These are phyloP conservation scores for Moricandia arvensis DNA, from an alignment of 345 rosid genomes.

Conservation along the genomic window DNA sequence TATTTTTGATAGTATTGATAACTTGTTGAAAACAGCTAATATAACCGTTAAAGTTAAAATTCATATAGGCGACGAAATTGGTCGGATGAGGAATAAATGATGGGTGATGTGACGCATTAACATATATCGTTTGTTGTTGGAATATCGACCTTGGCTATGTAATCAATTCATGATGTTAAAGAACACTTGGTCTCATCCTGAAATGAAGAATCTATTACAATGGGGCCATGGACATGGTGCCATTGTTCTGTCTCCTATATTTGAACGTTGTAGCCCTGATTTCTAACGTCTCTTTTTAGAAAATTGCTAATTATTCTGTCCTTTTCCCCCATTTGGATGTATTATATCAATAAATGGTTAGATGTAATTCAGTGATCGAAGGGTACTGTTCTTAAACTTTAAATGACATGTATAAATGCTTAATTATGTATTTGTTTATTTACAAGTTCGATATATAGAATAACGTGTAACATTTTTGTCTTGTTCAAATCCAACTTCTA, in stretches of 20 bases:
- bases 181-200: background rate
- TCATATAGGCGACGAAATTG: background rate
- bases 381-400: background rate
- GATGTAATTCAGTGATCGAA: background rate
- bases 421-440: background rate
- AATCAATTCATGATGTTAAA: constrained; percentile 1
- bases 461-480: background rate
- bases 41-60: constrained; percentile 14
- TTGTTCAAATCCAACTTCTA: background rate
- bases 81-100: background rate
- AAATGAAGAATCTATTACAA: constrained; percentile 16
- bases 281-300: constrained; percentile 34
- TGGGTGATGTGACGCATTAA: constrained; percentile 5
- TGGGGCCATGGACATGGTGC: too few species aligned
- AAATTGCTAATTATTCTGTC: constrained; percentile 12
- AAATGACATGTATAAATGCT: background rate
- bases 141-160: background rate
- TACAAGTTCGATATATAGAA: constrained; percentile 11
- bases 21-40: constrained; percentile 20
- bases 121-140: background rate
- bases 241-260: background rate
- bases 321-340: background rate
- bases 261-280: constrained; percentile 27
- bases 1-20: too few species aligned
- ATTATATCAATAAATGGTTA: background rate